Evolutionary conservation across 768 basidiomycete species (phyloP).

Genomic region (Hypholoma fasciculare): DNA sequence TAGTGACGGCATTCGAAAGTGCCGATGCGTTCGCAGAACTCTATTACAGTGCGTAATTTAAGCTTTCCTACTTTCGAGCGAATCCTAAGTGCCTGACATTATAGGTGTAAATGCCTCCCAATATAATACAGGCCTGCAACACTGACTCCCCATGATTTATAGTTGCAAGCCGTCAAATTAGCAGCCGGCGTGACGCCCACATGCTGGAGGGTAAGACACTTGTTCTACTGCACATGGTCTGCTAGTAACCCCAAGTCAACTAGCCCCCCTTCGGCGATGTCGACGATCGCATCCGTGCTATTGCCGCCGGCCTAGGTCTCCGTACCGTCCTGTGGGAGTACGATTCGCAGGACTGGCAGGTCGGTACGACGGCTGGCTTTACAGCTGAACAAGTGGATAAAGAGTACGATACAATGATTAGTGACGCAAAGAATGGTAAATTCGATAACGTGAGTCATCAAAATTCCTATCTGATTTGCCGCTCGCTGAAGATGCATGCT

Average conservation of each 20-base stretch:
- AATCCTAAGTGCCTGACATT: background rate
- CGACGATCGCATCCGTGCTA: slow-evolving; percentile 75
- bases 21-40: slow-evolving; percentile 75
- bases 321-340: slow-evolving; percentile 74
- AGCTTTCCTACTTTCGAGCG: background rate
- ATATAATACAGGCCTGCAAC: background rate
- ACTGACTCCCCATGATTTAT: background rate
- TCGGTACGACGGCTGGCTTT: slow-evolving; percentile 40
- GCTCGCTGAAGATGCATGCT: background rate
- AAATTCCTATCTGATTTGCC: background rate
- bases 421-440: slow-evolving; percentile 40
- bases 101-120: slow-evolving; percentile 18
- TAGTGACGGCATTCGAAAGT: slow-evolving; percentile 62
- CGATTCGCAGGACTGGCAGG: slow-evolving; percentile 76
- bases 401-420: slow-evolving; percentile 56
- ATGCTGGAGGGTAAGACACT: slow-evolving; percentile 53
- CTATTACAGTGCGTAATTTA: slow-evolving; percentile 58
- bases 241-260: background rate
- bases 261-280: slow-evolving; percentile 68
- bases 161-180: slow-evolving; percentile 57
- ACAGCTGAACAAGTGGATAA: slow-evolving; percentile 45
- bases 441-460: slow-evolving; percentile 34
- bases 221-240: background rate
- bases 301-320: slow-evolving; percentile 66
- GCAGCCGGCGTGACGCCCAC: slow-evolving; percentile 56